phyloP scores from a whole-genome alignment of 148 eudicot species.

The Heliamphora exappendiculata region DNA sequence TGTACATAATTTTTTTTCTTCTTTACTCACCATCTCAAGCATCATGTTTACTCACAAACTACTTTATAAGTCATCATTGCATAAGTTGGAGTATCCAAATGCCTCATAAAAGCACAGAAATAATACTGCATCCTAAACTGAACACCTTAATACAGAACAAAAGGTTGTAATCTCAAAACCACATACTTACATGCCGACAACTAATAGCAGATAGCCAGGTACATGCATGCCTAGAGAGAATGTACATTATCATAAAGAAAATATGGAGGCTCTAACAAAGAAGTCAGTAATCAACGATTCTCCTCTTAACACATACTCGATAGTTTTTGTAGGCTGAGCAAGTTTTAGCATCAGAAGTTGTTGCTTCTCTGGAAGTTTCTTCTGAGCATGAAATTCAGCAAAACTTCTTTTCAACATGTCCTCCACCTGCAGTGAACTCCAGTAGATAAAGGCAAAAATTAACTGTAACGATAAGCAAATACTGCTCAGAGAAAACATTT shows the following conservation, averaged over 20 bases:
- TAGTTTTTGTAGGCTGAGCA: constrained; percentile 74
- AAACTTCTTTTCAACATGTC: constrained; percentile 99
- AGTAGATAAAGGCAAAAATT: constrained; percentile 9
- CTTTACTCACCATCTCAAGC: background rate
- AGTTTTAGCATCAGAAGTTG: constrained; percentile 78
- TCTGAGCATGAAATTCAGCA: constrained; percentile 98
- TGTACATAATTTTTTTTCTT: background rate
- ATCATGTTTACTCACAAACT: background rate
- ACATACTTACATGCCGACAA: background rate
- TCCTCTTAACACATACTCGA: constrained; percentile 52
- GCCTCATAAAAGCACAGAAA: background rate
- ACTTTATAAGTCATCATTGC: background rate
- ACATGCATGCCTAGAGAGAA: background rate
- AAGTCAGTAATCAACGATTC: background rate
- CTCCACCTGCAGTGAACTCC: constrained; percentile 56
- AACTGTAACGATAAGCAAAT: background rate
- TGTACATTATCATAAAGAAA: background rate
- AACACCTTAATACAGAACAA: background rate
- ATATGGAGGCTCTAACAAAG: background rate
- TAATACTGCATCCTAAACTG: background rate
- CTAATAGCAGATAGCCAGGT: background rate
- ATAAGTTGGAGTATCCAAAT: background rate
- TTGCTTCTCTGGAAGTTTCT: constrained; percentile 88
- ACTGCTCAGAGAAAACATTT: background rate
- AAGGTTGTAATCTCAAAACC: background rate